Evolutionary conservation across 805 yeast species (phyloP).

Genomic region (Candida mattraensis): DNA sequence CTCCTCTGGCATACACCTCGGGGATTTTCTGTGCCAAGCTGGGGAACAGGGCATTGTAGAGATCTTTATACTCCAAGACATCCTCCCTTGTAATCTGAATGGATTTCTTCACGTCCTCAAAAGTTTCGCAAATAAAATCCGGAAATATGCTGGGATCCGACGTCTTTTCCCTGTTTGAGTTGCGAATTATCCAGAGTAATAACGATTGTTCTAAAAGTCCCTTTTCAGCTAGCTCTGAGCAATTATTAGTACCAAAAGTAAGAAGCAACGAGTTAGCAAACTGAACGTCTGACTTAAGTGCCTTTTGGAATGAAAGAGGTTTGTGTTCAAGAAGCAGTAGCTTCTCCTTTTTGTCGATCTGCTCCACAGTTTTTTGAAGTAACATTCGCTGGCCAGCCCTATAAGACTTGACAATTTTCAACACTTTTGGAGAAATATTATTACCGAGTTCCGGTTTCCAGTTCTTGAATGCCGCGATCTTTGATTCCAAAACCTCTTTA

Average conservation of each 20-base stretch:
- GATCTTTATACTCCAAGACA: slow-evolving; percentile 49
- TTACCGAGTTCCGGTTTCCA: slow-evolving; percentile 28
- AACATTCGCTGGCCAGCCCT: slow-evolving; percentile 49
- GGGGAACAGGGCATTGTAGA: slow-evolving; percentile 46
- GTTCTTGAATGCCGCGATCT: slow-evolving; percentile 40
- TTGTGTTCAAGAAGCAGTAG: slow-evolving; percentile 43
- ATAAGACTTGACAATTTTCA: slow-evolving; percentile 44
- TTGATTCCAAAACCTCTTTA: slow-evolving; percentile 50
- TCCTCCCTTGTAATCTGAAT: slow-evolving; percentile 47
- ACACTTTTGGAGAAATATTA: slow-evolving; percentile 22
- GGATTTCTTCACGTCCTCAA: slow-evolving; percentile 33
- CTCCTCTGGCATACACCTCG: slow-evolving; percentile 47
- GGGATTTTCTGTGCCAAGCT: slow-evolving; percentile 50
- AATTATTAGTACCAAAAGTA: slow-evolving; percentile 55
- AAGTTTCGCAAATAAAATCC: slow-evolving; percentile 43
- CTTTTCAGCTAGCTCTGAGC: slow-evolving; percentile 49
- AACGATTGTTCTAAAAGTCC: slow-evolving; percentile 57
- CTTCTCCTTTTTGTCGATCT: slow-evolving; percentile 46
- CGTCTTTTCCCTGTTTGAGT: slow-evolving; percentile 42
- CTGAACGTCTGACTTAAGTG: slow-evolving; percentile 39
- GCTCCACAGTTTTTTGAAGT: slow-evolving; percentile 45
- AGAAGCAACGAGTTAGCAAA: slow-evolving; percentile 47
- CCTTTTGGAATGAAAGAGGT: slow-evolving; percentile 55
- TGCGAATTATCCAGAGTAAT: slow-evolving; percentile 62
- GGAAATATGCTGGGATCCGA: slow-evolving; percentile 44